Evolutionary conservation across 331 rosid species (phyloP).

Genomic region (Telfairia occidentalis): DNA sequence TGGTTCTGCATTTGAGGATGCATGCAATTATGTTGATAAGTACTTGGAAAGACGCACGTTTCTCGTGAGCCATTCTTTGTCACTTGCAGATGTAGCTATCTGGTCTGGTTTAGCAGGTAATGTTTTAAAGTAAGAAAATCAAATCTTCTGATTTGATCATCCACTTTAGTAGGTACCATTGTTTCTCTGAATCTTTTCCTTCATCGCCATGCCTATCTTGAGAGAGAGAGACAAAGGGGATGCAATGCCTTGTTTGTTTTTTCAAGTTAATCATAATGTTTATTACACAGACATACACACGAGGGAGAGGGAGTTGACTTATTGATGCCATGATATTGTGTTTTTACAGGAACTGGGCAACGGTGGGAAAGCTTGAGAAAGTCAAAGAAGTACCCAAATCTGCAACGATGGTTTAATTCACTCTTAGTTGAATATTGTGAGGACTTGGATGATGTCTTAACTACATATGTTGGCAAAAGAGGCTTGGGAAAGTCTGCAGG

Average conservation of each 20-base stretch:
- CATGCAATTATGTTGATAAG: slow-evolving; percentile 59
- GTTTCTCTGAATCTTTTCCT: neutral
- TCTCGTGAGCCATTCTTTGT: slow-evolving; percentile 44
- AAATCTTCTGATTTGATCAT: neutral
- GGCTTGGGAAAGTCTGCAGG: slow-evolving; percentile 42
- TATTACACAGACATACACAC: neutral
- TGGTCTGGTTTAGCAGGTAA: slow-evolving; percentile 89
- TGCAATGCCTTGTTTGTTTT: neutral
- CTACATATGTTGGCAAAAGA: slow-evolving; percentile 46
- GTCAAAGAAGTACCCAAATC: slow-evolving; percentile 71
- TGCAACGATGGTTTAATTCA: slow-evolving; percentile 75
- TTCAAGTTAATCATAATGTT: neutral
- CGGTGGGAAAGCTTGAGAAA: slow-evolving; percentile 96
- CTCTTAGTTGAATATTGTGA: slow-evolving; percentile 35
- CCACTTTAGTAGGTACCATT: neutral
- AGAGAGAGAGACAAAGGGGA: neutral
- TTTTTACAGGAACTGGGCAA: slow-evolving; percentile 55
- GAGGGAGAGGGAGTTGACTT: neutral
- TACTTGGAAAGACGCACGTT: slow-evolving; percentile 54
- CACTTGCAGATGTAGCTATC: slow-evolving; percentile 81
- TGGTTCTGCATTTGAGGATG: slow-evolving; percentile 77
- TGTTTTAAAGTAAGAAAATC: neutral
- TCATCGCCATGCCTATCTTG: neutral
- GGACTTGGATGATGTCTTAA: slow-evolving; percentile 41
- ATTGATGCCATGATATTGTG: neutral